These are phyloP conservation scores for Mortierella sp. DNA, from an alignment of 371 early-diverging fungal species.

Conservation along the genomic window DNA sequence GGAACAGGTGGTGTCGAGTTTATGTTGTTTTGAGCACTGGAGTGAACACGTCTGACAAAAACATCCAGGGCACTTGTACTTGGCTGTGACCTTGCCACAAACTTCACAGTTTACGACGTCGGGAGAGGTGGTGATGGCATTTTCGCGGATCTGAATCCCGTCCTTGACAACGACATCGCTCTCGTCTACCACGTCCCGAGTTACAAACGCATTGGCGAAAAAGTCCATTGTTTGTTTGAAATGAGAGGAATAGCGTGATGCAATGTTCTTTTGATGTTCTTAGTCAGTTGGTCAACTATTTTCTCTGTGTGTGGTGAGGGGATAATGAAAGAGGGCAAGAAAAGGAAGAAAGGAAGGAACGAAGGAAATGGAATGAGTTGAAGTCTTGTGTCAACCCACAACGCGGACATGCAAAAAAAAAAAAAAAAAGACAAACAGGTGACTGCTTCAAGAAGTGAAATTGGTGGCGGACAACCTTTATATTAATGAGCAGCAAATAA, in stretches of 20 bases:
- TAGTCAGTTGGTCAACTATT: too few relatives aligned
- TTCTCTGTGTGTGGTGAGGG: neutral
- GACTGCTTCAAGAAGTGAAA: too few relatives aligned
- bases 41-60: constrained; percentile 71
- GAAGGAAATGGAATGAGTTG: neutral
- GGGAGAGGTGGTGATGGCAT: constrained; percentile 9
- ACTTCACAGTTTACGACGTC: constrained; percentile 45
- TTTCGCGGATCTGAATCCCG: constrained; percentile 47
- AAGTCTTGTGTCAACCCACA: too few relatives aligned
- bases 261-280: too few relatives aligned
- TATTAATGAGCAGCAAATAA: too few relatives aligned
- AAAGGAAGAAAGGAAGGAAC: neutral
- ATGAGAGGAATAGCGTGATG: neutral
- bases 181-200: constrained; percentile 28
- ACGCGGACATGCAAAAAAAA: neutral
- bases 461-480: neutral
- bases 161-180: constrained; percentile 36
- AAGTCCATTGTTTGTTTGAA: constrained; percentile 29
- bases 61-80: constrained; percentile 82
- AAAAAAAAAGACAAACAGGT: neutral
- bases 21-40: constrained; percentile 74
- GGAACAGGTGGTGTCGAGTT: constrained; percentile 64
- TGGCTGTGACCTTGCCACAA: constrained; percentile 43
- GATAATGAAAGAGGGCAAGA: neutral
- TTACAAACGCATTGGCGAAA: constrained; percentile 44